Conservation (phyloP, 495 filamentous ascomycete species). For the Annulohypoxylon bovei region DNA sequence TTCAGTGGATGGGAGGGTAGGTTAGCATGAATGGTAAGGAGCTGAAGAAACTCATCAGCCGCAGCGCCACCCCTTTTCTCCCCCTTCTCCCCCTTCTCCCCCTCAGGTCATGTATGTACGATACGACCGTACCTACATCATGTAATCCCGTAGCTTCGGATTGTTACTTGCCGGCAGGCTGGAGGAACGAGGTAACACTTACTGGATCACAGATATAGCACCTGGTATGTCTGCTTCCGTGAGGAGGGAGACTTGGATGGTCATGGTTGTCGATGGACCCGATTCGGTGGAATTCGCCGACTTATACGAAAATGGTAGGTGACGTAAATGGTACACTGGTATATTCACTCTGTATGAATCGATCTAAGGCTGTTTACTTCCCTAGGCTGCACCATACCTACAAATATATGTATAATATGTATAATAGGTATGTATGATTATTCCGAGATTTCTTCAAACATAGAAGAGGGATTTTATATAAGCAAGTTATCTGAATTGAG, state of each 20-base stretch:
- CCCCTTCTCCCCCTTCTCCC: background rate
- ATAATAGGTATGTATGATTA: background rate
- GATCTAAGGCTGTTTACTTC: conserved; percentile 4
- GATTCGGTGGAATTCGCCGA: conserved; percentile 39
- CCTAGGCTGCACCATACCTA: conserved; percentile 4
- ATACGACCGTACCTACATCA: background rate
- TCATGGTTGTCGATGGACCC: conserved; percentile 55
- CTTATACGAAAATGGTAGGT: conserved; percentile 15
- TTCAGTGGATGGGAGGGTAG: conserved; percentile 53
- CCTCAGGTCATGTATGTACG: background rate
- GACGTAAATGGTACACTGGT: background rate
- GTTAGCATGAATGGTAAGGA: conserved; percentile 26
- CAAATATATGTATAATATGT: background rate
- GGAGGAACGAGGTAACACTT: conserved; percentile 25
- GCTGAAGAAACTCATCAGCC: conserved; percentile 29
- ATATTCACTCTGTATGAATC: conserved; percentile 8
- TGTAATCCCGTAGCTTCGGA: conserved; percentile 7
- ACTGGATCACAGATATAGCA: conserved; percentile 61
- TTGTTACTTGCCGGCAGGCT: conserved; percentile 20
- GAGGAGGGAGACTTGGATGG: conserved; percentile 65
- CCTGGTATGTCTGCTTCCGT: conserved; percentile 68
- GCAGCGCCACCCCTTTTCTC: conserved; percentile 5
- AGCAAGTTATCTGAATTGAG: background rate
- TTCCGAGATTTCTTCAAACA: background rate
- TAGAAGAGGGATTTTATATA: conserved; percentile 3